Percentiles rank a stretch among this genome's conserved stretches.
phyloP scores from a whole-genome alignment of 2,329 filamentous ascomycete genomes.

The Aspergillus latus region DNA sequence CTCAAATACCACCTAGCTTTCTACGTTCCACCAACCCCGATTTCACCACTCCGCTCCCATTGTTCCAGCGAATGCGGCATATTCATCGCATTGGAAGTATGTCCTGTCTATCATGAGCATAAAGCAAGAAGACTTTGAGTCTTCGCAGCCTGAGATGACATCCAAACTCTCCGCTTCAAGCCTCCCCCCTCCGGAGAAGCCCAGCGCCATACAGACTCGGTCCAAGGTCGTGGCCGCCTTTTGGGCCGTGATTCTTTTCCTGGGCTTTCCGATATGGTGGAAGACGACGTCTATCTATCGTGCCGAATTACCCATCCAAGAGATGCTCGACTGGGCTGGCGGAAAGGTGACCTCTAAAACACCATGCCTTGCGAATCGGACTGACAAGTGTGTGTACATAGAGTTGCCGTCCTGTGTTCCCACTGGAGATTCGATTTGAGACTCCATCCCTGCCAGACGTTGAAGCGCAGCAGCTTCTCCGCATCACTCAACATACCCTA shows the following conservation, averaged over 20 bases:
- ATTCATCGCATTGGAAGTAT: conserved; percentile 28
- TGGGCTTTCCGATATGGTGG: conserved; percentile 95
- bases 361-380: background rate
- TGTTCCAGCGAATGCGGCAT: background rate
- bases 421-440: conserved; percentile 76
- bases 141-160: conserved; percentile 27
- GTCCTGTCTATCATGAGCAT: conserved; percentile 34
- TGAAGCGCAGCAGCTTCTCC: conserved; percentile 72
- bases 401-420: conserved; percentile 86
- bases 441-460: conserved; percentile 63
- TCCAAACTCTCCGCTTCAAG: conserved; percentile 31
- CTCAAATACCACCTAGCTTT: conserved; percentile 16
- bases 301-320: conserved; percentile 74
- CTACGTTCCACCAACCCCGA: background rate
- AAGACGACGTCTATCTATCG: conserved; percentile 90
- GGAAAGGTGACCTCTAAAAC: conserved; percentile 63
- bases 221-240: conserved; percentile 79
- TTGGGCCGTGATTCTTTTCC: conserved; percentile 78
- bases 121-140: conserved; percentile 34
- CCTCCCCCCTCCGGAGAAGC: conserved; percentile 74
- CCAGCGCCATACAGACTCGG: conserved; percentile 67
- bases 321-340: conserved; percentile 90
- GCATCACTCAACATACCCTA: conserved; percentile 79
- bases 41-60: conserved; percentile 4
- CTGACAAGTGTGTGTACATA: conserved; percentile 39